A percentile compares a stretch with the other conserved stretches of the same genome.
phyloP scores from a whole-genome alignment of 2,329 filamentous ascomycete genomes.

The Coleophoma cylindrospora region DNA sequence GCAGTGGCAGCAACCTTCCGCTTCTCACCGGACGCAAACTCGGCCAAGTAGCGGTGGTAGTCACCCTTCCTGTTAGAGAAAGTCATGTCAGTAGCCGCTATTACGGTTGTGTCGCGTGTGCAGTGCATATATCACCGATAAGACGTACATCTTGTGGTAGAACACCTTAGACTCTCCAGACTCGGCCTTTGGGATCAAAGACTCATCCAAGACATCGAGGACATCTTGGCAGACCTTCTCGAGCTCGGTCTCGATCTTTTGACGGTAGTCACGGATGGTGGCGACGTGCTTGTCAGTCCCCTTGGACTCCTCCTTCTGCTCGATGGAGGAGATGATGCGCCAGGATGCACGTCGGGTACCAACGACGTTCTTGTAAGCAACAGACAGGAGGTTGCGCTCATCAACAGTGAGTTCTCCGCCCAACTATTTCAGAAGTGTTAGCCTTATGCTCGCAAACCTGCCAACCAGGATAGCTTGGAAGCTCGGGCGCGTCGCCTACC shows the following conservation, averaged over 20 bases:
- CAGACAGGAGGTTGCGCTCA: slow-evolving; percentile 94
- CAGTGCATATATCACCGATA: neutral
- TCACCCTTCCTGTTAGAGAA: slow-evolving; percentile 79
- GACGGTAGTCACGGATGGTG: slow-evolving; percentile 96
- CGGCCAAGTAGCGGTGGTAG: slow-evolving; percentile 97
- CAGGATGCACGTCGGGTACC: slow-evolving; percentile 94
- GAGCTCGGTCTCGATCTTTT: slow-evolving; percentile 96
- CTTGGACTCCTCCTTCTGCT: slow-evolving; percentile 99
- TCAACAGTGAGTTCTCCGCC: slow-evolving; percentile 78
- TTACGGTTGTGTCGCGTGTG: neutral
- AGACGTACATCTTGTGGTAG: slow-evolving; percentile 95
- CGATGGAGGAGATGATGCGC: slow-evolving; percentile 97
- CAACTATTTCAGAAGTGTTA: slow-evolving; percentile 35
- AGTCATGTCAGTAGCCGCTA: slow-evolving; percentile 1
- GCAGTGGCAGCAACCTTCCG: slow-evolving; percentile 92
- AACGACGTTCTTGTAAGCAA: slow-evolving; percentile 99
- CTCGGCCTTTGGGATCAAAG: slow-evolving; percentile 90
- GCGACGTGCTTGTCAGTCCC: slow-evolving; percentile 86
- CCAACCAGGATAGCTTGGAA: slow-evolving; percentile 15
- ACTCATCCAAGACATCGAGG: slow-evolving; percentile 87
- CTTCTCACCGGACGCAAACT: slow-evolving; percentile 92
- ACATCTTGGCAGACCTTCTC: slow-evolving; percentile 98
- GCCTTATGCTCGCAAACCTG: slow-evolving; percentile 6
- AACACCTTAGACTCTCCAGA: slow-evolving; percentile 98
- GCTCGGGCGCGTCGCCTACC: slow-evolving; percentile 40